Conservation (phyloP, 1,139 yeast genomes). For the Zhuliangozyma parablackwelliae region DNA sequence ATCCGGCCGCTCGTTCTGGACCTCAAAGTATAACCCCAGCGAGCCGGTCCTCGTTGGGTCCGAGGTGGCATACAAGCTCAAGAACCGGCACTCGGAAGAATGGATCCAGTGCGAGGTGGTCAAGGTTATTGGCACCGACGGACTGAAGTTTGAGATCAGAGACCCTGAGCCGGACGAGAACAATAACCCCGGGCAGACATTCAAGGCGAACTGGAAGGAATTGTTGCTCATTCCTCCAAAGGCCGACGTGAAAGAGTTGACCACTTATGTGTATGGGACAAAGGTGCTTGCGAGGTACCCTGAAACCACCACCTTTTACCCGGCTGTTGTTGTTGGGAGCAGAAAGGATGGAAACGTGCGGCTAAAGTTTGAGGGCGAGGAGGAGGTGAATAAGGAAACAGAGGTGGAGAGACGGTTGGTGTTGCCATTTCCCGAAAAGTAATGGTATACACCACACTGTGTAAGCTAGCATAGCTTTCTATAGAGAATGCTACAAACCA, state of each 20-base stretch:
- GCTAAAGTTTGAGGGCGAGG: slow-evolving; percentile 92
- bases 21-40: slow-evolving; percentile 51
- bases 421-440: slow-evolving; percentile 60
- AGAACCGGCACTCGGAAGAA: slow-evolving; percentile 67
- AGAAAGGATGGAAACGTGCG: slow-evolving; percentile 74
- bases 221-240: slow-evolving; percentile 66
- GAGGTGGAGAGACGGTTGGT: slow-evolving; percentile 86
- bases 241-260: slow-evolving; percentile 29
- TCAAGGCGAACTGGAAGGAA: slow-evolving; percentile 78
- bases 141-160: slow-evolving; percentile 74
- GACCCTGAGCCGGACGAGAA: slow-evolving; percentile 98
- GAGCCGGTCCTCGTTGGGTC: slow-evolving; percentile 65
- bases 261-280: slow-evolving; percentile 67
- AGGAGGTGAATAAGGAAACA: slow-evolving; percentile 92
- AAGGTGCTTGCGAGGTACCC: slow-evolving; percentile 93
- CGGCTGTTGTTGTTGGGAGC: slow-evolving; percentile 84
- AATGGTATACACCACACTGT: slow-evolving; percentile 2
- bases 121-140: slow-evolving; percentile 64
- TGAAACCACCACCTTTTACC: slow-evolving; percentile 94
- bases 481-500: too few relatives aligned
- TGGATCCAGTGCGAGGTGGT: slow-evolving; percentile 97
- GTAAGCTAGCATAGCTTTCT: too few relatives aligned
- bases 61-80: slow-evolving; percentile 84
- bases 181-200: slow-evolving; percentile 84
- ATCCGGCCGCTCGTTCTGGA: slow-evolving; percentile 37